Conservation (phyloP, 2,329 filamentous ascomycete genomes). For the Trichophyton mentagrophytes region DNA sequence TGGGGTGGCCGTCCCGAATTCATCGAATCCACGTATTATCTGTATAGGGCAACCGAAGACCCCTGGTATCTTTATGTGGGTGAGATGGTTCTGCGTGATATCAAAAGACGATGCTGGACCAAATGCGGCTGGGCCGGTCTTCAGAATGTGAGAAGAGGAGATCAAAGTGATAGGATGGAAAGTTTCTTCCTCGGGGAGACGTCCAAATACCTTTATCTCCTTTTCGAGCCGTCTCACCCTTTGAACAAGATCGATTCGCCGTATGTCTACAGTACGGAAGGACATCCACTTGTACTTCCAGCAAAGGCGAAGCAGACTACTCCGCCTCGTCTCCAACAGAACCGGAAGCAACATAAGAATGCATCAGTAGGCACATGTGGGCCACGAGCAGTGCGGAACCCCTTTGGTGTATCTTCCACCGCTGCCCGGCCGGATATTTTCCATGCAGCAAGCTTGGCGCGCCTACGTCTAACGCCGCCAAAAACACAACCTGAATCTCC, state of each 20-base stretch:
- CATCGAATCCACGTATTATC: conserved; percentile 88
- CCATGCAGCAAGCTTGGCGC: conserved; percentile 74
- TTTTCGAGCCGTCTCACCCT: conserved; percentile 76
- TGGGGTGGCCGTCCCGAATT: conserved; percentile 95
- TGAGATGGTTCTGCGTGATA: conserved; percentile 86
- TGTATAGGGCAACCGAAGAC: conserved; percentile 87
- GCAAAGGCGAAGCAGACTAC: conserved; percentile 12
- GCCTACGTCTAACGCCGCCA: conserved; percentile 60
- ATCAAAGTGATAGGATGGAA: conserved; percentile 91
- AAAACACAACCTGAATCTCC: conserved; percentile 45
- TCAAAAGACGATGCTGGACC: conserved; percentile 77
- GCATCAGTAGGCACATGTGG: conserved; percentile 49
- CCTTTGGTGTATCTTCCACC: conserved; percentile 64
- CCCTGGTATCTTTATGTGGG: conserved; percentile 94
- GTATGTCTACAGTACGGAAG: conserved; percentile 91
- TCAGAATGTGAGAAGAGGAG: conserved; percentile 67
- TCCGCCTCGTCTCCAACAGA: conserved; percentile 15
- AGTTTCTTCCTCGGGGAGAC: conserved; percentile 98
- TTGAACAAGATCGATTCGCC: conserved; percentile 76
- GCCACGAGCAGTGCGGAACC: conserved; percentile 43
- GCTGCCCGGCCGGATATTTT: conserved; percentile 72
- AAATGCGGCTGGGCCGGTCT: conserved; percentile 88
- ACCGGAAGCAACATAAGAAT: conserved; percentile 6
- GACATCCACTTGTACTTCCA: conserved; percentile 81
- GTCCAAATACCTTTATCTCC: conserved; percentile 83